A percentile compares a stretch with the other conserved stretches of the same genome.
Evolutionary conservation across 306 rosid genomes (phyloP).

Genomic region (Casuarina glauca): DNA sequence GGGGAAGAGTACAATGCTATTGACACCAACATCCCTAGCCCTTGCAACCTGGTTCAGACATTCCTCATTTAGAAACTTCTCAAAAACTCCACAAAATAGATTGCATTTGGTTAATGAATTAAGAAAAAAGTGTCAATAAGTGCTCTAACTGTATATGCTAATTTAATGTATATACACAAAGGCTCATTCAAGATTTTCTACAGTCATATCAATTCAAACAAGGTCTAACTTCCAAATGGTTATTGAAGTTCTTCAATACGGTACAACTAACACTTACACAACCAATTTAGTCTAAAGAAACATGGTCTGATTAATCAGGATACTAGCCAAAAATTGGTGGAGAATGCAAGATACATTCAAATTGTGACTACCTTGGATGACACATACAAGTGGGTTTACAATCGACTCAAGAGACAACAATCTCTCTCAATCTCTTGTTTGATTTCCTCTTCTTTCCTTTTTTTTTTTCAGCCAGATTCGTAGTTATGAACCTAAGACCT

Average conservation of each 20-base stretch:
- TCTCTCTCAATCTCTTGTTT: background rate
- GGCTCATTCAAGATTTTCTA: background rate
- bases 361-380: background rate
- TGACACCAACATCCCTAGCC: slow-evolving; percentile 92
- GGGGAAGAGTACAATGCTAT: slow-evolving; percentile 86
- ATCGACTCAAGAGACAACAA: background rate
- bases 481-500: background rate
- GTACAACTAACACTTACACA: background rate
- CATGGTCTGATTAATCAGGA: background rate
- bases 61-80: slow-evolving; percentile 9
- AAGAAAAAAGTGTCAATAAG: background rate
- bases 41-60: slow-evolving; percentile 72
- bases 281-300: background rate
- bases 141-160: background rate
- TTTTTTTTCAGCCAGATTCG: background rate
- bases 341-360: background rate
- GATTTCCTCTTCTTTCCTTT: no score
- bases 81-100: background rate
- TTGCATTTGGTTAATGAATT: background rate
- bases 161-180: background rate
- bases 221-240: background rate
- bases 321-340: background rate
- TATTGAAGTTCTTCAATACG: background rate
- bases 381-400: background rate
- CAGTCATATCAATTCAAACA: background rate